Evolutionary conservation across 2,329 filamentous ascomycete genomes (phyloP).

Genomic region (Xylaria sp.): DNA sequence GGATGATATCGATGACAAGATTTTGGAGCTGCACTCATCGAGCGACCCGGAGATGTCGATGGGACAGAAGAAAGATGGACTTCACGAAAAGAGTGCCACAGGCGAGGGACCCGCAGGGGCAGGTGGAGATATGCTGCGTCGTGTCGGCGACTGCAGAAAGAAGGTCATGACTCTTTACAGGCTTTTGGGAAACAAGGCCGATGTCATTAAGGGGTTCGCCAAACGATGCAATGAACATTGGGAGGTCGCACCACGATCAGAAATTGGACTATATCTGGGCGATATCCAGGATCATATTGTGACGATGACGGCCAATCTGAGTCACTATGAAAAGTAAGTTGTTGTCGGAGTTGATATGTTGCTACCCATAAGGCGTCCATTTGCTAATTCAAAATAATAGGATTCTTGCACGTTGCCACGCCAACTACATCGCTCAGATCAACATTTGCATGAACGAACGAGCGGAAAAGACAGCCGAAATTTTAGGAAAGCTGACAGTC

Average conservation of each 20-base stretch:
- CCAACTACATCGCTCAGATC: conserved; percentile 98
- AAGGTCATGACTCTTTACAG: conserved; percentile 95
- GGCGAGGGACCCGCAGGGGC: conserved; percentile 43
- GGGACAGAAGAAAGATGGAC: conserved; percentile 33
- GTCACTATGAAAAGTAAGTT: conserved; percentile 89
- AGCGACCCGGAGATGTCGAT: conserved; percentile 39
- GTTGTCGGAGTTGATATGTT: background rate
- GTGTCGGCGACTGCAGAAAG: conserved; percentile 90
- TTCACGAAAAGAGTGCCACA: conserved; percentile 43
- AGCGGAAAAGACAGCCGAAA: conserved; percentile 90
- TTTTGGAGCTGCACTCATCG: conserved; percentile 71
- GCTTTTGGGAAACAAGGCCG: conserved; percentile 90
- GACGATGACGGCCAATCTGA: conserved; percentile 95
- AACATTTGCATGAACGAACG: conserved; percentile 99
- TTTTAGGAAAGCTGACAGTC: conserved; percentile 90
- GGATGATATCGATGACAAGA: conserved; percentile 91
- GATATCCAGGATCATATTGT: conserved; percentile 99
- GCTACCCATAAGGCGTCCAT: background rate
- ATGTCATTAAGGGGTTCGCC: conserved; percentile 98
- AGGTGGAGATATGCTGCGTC: conserved; percentile 78
- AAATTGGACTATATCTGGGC: conserved; percentile 95
- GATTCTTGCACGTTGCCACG: conserved; percentile 84
- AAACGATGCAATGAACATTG: conserved; percentile 98
- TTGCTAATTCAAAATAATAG: conserved; percentile 38
- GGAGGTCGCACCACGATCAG: conserved; percentile 89